Conservation (phyloP, 177 flowering plant genomes). For the Vitis hybrid region DNA sequence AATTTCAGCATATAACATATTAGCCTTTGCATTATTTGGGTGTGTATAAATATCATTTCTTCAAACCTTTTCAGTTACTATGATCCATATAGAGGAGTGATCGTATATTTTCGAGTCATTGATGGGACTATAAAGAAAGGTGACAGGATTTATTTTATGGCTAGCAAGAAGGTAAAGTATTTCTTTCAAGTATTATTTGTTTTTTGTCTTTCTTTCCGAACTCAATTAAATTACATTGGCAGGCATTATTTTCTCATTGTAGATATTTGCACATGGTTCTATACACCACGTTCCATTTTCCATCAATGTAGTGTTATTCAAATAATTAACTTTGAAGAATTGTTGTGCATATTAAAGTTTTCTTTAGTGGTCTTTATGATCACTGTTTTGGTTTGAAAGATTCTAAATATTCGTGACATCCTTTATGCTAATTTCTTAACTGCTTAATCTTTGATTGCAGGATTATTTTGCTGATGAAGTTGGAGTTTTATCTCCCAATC, state of each 20-base stretch:
- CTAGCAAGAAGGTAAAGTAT: slow-evolving; percentile 73
- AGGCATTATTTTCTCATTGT: background rate
- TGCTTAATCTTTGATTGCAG: slow-evolving; percentile 30
- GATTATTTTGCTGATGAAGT: slow-evolving; percentile 95
- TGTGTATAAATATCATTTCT: background rate
- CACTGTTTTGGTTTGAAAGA: background rate
- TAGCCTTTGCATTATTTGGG: background rate
- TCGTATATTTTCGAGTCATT: slow-evolving; percentile 89
- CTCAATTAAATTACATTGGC: background rate
- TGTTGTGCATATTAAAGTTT: background rate
- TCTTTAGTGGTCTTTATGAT: background rate
- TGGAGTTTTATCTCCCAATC: slow-evolving; percentile 93
- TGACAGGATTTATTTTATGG: slow-evolving; percentile 86
- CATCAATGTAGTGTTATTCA: too few relatives aligned
- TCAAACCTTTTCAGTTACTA: slow-evolving; percentile 68
- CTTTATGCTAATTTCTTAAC: background rate
- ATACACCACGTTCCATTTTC: background rate
- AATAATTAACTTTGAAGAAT: background rate
- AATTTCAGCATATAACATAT: background rate
- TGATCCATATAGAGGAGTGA: slow-evolving; percentile 94
- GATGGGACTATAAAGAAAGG: slow-evolving; percentile 92
- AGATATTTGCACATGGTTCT: background rate
- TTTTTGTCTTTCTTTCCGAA: background rate
- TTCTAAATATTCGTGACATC: background rate
- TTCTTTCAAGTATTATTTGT: background rate